A percentile compares a stretch with the other conserved stretches of the same genome.
These are phyloP conservation scores for Mucor velutinosus DNA, from an alignment of 371 early-diverging fungal genomes.

Conservation along the genomic window DNA sequence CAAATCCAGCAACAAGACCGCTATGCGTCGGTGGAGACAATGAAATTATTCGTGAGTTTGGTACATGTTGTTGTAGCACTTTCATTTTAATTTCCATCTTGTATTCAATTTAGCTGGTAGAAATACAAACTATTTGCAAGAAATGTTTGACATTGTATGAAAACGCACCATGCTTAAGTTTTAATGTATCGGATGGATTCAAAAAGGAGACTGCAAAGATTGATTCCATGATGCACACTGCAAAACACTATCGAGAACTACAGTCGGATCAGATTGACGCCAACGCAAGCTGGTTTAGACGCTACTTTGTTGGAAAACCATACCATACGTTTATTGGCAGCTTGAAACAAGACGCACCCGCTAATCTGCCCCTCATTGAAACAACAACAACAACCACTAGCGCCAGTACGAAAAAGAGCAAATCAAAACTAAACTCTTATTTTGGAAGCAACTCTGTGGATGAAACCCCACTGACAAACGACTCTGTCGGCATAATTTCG, in stretches of 20 bases:
- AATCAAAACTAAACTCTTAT: neutral
- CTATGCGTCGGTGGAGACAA: neutral
- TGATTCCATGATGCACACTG: neutral
- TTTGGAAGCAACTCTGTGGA: neutral
- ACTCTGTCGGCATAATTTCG: conserved; percentile 33
- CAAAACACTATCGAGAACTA: conserved; percentile 20
- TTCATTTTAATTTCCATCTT: neutral
- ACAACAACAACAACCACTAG: neutral
- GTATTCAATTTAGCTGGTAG: neutral
- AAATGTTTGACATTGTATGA: conserved; percentile 1
- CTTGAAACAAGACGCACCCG: neutral
- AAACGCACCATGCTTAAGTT: neutral
- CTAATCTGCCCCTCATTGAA: neutral
- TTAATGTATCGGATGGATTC: conserved; percentile 11
- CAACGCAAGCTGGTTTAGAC: conserved; percentile 46
- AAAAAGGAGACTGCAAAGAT: conserved; percentile 18
- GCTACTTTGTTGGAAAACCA: conserved; percentile 48
- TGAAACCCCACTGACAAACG: neutral
- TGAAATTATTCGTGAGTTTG: neutral
- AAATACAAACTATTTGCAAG: conserved; percentile 9
- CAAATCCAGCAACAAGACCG: neutral
- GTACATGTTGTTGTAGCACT: neutral
- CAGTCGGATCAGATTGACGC: conserved; percentile 37
- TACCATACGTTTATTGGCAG: conserved; percentile 41
- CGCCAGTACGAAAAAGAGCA: conserved; percentile 1